Evolutionary conservation across 2,329 filamentous ascomycete species (phyloP).

Genomic region (Apiospora aurea): DNA sequence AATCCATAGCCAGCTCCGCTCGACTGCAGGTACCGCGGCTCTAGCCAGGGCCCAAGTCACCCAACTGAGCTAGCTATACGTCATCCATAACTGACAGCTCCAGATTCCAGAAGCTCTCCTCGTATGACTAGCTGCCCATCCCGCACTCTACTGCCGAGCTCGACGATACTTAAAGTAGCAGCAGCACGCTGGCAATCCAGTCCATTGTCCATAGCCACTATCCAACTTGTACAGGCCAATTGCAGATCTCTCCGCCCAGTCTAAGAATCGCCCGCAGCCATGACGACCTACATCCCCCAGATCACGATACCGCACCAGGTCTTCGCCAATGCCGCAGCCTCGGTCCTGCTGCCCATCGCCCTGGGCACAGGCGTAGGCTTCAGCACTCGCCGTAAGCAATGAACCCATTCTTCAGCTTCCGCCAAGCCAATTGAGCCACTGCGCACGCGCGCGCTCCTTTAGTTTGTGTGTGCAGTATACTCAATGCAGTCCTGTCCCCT

Average conservation of each 20-base stretch:
- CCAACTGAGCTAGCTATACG: neutral
- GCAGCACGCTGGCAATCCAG: neutral
- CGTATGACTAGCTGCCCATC: neutral
- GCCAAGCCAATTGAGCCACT: conserved; percentile 5
- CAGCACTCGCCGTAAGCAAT: conserved; percentile 65
- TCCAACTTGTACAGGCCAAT: neutral
- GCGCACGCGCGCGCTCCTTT: neutral
- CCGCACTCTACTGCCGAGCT: neutral
- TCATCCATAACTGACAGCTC: conserved; percentile 1
- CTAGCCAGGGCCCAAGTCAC: neutral
- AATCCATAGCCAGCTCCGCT: conserved; percentile 10
- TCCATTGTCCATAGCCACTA: neutral
- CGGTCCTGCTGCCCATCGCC: conserved; percentile 77
- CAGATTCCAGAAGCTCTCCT: conserved; percentile 7
- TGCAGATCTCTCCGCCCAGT: too few relatives aligned
- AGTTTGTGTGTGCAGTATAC: neutral
- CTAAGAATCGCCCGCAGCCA: conserved; percentile 46
- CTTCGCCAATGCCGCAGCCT: conserved; percentile 75
- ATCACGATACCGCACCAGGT: conserved; percentile 73
- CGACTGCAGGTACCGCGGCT: conserved; percentile 16
- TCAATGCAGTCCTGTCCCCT: conserved; percentile 16
- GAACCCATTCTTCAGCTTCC: conserved; percentile 17
- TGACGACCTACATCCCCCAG: conserved; percentile 83
- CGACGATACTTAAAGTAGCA: neutral
- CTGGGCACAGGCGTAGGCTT: conserved; percentile 79